These are phyloP conservation scores for Boletus coccyginus DNA, from an alignment of 768 basidiomycete genomes.

Conservation along the genomic window DNA sequence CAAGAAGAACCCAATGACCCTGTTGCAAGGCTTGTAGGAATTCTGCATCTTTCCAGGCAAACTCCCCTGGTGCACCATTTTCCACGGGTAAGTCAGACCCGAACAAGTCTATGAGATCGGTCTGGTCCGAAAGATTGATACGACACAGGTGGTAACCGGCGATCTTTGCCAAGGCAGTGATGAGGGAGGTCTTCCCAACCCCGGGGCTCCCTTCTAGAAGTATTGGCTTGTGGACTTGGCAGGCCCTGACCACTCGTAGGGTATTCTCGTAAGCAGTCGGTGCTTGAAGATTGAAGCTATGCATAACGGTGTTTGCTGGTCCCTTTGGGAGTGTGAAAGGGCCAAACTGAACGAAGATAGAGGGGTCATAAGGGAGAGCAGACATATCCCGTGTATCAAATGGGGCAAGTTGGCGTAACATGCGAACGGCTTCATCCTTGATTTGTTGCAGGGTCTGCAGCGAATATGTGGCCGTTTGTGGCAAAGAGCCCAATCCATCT, in stretches of 20 bases:
- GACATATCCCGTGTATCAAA: constrained; percentile 28
- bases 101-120: constrained; percentile 93
- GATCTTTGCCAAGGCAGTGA: constrained; percentile 81
- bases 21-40: constrained; percentile 90
- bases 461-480: constrained; percentile 68
- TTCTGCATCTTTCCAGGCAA: constrained; percentile 96
- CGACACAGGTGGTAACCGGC: constrained; percentile 79
- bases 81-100: constrained; percentile 96
- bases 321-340: constrained; percentile 73
- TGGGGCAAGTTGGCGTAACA: constrained; percentile 59
- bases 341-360: constrained; percentile 56
- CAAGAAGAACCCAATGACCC: constrained; percentile 97
- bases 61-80: constrained; percentile 86
- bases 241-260: constrained; percentile 84
- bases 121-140: constrained; percentile 98
- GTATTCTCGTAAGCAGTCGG: constrained; percentile 89
- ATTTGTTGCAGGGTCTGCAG: constrained; percentile 55
- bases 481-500: constrained; percentile 81
- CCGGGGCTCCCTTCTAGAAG: constrained; percentile 97
- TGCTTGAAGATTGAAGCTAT: constrained; percentile 76
- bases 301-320: constrained; percentile 29
- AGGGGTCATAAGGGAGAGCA: constrained; percentile 32
- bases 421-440: constrained; percentile 51
- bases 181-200: constrained; percentile 94
- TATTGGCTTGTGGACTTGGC: constrained; percentile 87